phyloP scores from a whole-genome alignment of 495 filamentous ascomycete species.

The Aspergillus homomorphus region DNA sequence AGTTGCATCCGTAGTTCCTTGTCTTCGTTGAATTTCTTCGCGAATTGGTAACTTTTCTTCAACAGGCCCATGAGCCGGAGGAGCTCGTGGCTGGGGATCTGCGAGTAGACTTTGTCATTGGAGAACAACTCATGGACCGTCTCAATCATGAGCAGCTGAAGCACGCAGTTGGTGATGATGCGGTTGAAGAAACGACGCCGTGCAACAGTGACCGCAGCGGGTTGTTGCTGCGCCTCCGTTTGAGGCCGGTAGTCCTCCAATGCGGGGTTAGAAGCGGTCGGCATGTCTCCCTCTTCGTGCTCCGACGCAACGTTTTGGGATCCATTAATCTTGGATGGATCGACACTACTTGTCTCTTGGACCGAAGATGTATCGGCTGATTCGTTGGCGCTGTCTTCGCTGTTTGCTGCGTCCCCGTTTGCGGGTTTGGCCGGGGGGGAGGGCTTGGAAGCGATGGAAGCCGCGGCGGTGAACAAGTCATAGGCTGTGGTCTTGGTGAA shows the following conservation, averaged over 20 bases:
- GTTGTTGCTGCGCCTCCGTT: slow-evolving; percentile 67
- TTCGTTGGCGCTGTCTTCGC: slow-evolving; percentile 24
- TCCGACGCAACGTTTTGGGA: slow-evolving; percentile 38
- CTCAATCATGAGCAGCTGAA: slow-evolving; percentile 98
- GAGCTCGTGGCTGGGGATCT: slow-evolving; percentile 85
- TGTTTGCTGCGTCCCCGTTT: slow-evolving; percentile 32
- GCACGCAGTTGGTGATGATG: slow-evolving; percentile 98
- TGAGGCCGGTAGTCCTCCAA: slow-evolving; percentile 88
- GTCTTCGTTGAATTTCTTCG: slow-evolving; percentile 94
- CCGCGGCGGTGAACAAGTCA: slow-evolving; percentile 85
- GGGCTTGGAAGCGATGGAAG: slow-evolving; percentile 46
- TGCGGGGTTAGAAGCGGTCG: slow-evolving; percentile 42
- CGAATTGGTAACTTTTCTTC: slow-evolving; percentile 93
- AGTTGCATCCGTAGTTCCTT: slow-evolving; percentile 91
- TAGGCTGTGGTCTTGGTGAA: slow-evolving; percentile 93
- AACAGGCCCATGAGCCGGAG: slow-evolving; percentile 89
- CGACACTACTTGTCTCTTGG: slow-evolving; percentile 29
- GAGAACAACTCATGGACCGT: slow-evolving; percentile 98
- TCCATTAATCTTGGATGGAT: slow-evolving; percentile 65
- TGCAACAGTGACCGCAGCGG: slow-evolving; percentile 85
- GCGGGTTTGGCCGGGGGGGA: slow-evolving; percentile 28
- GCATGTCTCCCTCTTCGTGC: slow-evolving; percentile 41
- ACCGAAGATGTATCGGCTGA: slow-evolving; percentile 18
- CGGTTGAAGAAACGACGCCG: slow-evolving; percentile 97
- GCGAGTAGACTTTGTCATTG: slow-evolving; percentile 89